A percentile compares a stretch with the other conserved stretches of the same genome.
These are phyloP conservation scores for Ogataea nonfermentans DNA, from an alignment of 805 yeast species.

Conservation along the genomic window DNA sequence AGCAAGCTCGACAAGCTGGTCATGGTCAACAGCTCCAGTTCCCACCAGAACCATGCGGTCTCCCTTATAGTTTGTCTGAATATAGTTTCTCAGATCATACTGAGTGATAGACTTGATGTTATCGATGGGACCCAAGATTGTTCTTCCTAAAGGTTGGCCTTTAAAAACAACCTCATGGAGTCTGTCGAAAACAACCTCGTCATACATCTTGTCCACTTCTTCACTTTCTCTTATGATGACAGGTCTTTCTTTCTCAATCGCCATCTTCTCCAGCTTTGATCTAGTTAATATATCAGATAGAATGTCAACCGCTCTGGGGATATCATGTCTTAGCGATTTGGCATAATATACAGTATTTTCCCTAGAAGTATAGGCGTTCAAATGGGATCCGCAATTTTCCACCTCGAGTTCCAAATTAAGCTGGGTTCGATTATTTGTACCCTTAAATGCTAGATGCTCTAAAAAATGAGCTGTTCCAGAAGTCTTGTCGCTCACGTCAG, in stretches of 20 bases:
- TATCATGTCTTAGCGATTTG: conserved; percentile 75
- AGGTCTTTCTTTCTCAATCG: conserved; percentile 94
- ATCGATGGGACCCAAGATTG: conserved; percentile 91
- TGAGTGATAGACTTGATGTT: conserved; percentile 79
- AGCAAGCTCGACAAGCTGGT: conserved; percentile 74
- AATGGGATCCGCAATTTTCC: conserved; percentile 94
- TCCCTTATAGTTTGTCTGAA: conserved; percentile 83
- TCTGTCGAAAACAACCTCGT: conserved; percentile 97
- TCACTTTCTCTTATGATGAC: conserved; percentile 96
- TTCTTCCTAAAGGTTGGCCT: conserved; percentile 92
- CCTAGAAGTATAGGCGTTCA: conserved; percentile 97
- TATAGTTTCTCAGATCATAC: conserved; percentile 74
- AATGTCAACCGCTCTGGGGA: conserved; percentile 83
- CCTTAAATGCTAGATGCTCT: conserved; percentile 96
- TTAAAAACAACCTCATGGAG: conserved; percentile 89
- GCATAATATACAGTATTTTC: conserved; percentile 98
- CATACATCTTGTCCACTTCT: conserved; percentile 97
- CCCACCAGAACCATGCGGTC: conserved; percentile 99
- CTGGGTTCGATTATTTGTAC: conserved; percentile 81
- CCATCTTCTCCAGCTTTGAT: conserved; percentile 75
- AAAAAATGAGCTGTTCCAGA: conserved; percentile 96
- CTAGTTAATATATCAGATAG: conserved; percentile 85
- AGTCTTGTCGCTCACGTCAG: conserved; percentile 77
- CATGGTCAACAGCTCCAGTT: conserved; percentile 91
- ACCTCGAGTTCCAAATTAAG: conserved; percentile 84